phyloP scores from a whole-genome alignment of 176 grass and related monocot species.

The Miscanthus lutarioriparius region DNA sequence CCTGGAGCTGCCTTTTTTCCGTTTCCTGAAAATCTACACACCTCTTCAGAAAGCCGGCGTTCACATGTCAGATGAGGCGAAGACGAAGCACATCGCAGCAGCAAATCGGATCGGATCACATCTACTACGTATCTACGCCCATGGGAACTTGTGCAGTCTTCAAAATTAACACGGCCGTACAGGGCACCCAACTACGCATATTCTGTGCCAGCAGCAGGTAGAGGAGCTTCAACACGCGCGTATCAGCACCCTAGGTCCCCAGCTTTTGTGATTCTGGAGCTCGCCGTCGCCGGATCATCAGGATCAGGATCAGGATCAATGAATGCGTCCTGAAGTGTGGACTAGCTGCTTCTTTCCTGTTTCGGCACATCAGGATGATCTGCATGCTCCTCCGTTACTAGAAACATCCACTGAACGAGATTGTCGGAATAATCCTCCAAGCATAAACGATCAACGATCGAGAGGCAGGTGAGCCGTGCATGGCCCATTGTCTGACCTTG shows the following conservation, averaged over 20 bases:
- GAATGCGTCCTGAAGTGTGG: not conserved
- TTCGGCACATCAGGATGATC: not conserved
- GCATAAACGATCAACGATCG: not conserved
- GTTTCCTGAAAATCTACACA: not conserved
- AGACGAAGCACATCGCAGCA: not conserved
- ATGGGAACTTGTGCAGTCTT: not conserved
- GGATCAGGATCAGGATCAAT: not conserved
- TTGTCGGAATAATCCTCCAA: not conserved
- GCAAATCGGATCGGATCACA: slow-evolving; percentile 5
- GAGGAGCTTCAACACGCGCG: too few species aligned
- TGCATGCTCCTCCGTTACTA: not conserved
- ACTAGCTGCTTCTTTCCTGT: not conserved
- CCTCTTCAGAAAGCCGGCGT: slow-evolving; percentile 10
- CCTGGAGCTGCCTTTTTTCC: not conserved
- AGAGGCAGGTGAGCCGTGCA: not conserved
- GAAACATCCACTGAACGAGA: slow-evolving; percentile 32
- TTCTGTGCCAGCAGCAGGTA: not conserved
- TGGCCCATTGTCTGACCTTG: slow-evolving; percentile 14
- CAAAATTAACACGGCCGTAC: not conserved
- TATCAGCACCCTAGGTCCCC: not conserved
- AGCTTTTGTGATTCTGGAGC: slow-evolving; percentile 14
- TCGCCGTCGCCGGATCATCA: not conserved
- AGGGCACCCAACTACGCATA: not conserved
- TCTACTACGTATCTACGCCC: not conserved
- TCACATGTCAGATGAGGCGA: not conserved